Evolutionary conservation across 2,329 filamentous ascomycete genomes (phyloP).

Genomic region (Penicillium occitanis): DNA sequence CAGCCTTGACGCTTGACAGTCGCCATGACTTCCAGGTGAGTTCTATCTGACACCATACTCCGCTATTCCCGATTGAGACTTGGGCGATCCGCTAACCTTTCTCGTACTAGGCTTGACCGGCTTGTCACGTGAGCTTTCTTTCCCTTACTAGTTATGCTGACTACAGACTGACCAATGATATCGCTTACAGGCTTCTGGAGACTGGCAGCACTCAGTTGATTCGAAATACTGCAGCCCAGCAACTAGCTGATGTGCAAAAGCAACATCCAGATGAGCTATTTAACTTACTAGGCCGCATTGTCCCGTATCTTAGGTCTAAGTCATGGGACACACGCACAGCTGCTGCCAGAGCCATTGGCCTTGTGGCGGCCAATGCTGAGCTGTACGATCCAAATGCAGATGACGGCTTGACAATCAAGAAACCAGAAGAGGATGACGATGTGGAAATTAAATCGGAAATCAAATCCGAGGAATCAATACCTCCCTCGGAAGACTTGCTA

Average conservation of each 20-base stretch:
- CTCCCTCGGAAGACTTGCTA: constrained; percentile 61
- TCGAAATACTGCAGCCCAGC: constrained; percentile 92
- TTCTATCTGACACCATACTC: constrained; percentile 15
- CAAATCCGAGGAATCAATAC: constrained; percentile 28
- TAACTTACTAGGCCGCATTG: constrained; percentile 86
- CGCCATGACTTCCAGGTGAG: constrained; percentile 47
- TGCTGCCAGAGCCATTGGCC: constrained; percentile 88
- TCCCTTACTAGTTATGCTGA: background rate
- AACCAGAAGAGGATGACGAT: constrained; percentile 51
- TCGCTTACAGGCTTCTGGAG: constrained; percentile 73
- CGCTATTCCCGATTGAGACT: background rate
- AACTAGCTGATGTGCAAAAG: constrained; percentile 96
- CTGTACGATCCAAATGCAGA: constrained; percentile 83
- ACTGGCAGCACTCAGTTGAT: constrained; percentile 96
- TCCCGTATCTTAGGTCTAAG: constrained; percentile 93
- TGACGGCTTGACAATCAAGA: constrained; percentile 54
- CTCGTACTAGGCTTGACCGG: constrained; percentile 67
- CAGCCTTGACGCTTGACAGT: background rate
- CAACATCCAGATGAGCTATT: constrained; percentile 97
- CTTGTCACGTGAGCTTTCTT: constrained; percentile 74
- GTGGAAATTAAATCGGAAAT: constrained; percentile 41
- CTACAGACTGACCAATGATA: constrained; percentile 11
- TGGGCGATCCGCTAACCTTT: constrained; percentile 33
- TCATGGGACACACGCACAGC: constrained; percentile 97
- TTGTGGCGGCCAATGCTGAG: constrained; percentile 87